Base-by-base conservation (phyloP, 108 stramenopile genomes). In the Nitzschia inconspicua region DNA sequence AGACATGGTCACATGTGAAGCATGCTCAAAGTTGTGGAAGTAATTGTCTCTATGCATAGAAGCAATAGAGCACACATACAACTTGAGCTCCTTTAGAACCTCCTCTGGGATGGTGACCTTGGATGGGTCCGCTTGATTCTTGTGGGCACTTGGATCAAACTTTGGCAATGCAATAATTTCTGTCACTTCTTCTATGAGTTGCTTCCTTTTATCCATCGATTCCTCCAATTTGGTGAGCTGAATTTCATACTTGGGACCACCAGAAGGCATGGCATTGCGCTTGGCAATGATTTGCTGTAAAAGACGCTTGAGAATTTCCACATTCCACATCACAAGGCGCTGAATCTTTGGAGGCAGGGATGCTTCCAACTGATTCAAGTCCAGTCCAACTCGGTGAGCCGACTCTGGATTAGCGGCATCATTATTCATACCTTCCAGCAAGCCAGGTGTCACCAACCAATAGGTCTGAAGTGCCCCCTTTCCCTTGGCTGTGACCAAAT, bases 21-120 rank as follows among this genome's bases (percentile, higher is more conserved):
- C 67, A 48, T 84, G 82, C 53, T 80, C 82, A 44, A 84, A 80
- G 27, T 77, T 78, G 66, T 84, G 83, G 55, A 84, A 84, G 8
- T 68, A 61, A 22, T 80, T 77, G 20, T 63, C 35, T 10, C 76
- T 63, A 47, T 79, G 65, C 57, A 74, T 60, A 1, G 74, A 50
- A 14, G 73, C 72, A 30, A 79, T 66, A 0, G 36, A 49, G 8
- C 39, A 25, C 3, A 79, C 78, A 43, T 56, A 79, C 4, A 63
- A 55, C 10, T 31, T 14, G 4, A 79, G 64, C 54, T 79, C 44
- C 18, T 50, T 20, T 2, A 60, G 44, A 10, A 61, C 72, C 37
- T 62, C 42, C 2, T 24, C 35, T 4, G 54, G 54, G 35, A 66
- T n/a, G 19, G 44, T 14, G 7, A 46, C 32, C 27, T 47, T 61